Percentiles rank a stretch among this genome's conserved stretches.
Evolutionary conservation across 306 rosid species (phyloP).

Genomic region (Sechiopsis laciniata): DNA sequence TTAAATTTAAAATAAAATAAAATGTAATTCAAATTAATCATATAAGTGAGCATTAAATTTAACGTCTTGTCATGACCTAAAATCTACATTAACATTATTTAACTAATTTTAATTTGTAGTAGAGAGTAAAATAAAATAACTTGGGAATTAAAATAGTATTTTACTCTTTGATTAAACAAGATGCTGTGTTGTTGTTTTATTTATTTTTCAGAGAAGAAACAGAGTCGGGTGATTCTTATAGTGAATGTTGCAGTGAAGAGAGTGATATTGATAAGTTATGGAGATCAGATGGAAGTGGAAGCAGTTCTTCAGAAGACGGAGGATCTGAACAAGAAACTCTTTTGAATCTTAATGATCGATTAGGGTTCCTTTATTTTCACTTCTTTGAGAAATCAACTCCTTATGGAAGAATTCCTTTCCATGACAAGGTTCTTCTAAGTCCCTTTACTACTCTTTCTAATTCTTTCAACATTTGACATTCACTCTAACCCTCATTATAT

Average conservation of each 20-base stretch:
- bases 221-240: constrained; percentile 62
- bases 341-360: constrained; percentile 53
- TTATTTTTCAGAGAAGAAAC: constrained; percentile 58
- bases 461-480: too few relatives aligned
- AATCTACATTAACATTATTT: too few relatives aligned
- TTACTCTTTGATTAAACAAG: too few relatives aligned
- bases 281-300: constrained; percentile 79
- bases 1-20: too few relatives aligned
- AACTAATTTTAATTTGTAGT: too few relatives aligned
- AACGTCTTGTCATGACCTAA: too few relatives aligned
- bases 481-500: too few relatives aligned
- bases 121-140: too few relatives aligned
- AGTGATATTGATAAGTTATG: constrained; percentile 77
- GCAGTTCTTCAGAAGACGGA: constrained; percentile 77
- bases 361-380: constrained; percentile 66
- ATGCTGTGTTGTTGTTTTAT: neutral
- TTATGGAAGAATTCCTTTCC: constrained; percentile 85
- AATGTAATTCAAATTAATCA: too few relatives aligned
- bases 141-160: too few relatives aligned
- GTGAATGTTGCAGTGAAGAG: constrained; percentile 73
- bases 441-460: too few relatives aligned
- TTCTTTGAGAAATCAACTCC: constrained; percentile 94
- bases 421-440: constrained; percentile 81
- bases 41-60: too few relatives aligned
- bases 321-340: constrained; percentile 59